phyloP scores from a whole-genome alignment of 2,329 filamentous ascomycete genomes.

The Malbranchea cinnamomea region DNA sequence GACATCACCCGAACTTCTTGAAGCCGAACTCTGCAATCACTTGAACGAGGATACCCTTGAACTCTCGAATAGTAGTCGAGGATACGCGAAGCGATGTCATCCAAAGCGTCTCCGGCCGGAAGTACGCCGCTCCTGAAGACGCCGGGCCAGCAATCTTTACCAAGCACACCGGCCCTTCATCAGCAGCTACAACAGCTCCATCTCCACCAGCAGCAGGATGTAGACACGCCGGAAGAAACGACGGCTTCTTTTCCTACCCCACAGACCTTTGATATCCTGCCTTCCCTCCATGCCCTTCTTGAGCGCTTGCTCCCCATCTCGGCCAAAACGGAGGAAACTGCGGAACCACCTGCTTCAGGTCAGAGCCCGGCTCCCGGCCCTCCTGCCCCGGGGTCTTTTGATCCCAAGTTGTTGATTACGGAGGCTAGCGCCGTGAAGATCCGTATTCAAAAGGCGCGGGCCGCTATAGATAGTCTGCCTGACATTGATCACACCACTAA shows the following conservation, averaged over 20 bases:
- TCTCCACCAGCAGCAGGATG: slow-evolving; percentile 3
- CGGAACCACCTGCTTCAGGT: slow-evolving; percentile 13
- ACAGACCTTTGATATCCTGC: slow-evolving; percentile 71
- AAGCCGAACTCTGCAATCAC: too few relatives aligned
- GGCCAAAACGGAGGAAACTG: slow-evolving; percentile 19
- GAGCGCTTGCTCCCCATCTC: slow-evolving; percentile 49
- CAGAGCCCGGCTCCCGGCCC: slow-evolving; percentile 11
- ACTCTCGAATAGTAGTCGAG: too few relatives aligned
- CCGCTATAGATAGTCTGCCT: slow-evolving; percentile 26
- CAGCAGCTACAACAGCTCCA: slow-evolving; percentile 1
- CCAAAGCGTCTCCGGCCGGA: slow-evolving; percentile 6
- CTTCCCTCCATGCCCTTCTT: slow-evolving; percentile 65
- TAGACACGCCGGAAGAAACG: not conserved
- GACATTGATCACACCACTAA: slow-evolving; percentile 29
- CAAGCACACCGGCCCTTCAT: slow-evolving; percentile 3
- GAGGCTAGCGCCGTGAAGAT: slow-evolving; percentile 69
- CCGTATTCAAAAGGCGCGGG: slow-evolving; percentile 64
- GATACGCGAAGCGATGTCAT: too few relatives aligned
- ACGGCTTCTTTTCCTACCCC: slow-evolving; percentile 48
- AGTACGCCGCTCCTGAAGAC: slow-evolving; percentile 6
- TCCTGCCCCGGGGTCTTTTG: slow-evolving; percentile 23
- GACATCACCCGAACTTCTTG: too few relatives aligned
- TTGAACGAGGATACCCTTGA: too few relatives aligned
- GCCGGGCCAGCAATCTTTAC: slow-evolving; percentile 6
- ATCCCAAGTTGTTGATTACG: slow-evolving; percentile 62